A percentile compares a stretch with the other conserved stretches of the same genome.
Evolutionary conservation across 1,284 basidiomycete genomes (phyloP).

Genomic region (Pterulicium gracile): DNA sequence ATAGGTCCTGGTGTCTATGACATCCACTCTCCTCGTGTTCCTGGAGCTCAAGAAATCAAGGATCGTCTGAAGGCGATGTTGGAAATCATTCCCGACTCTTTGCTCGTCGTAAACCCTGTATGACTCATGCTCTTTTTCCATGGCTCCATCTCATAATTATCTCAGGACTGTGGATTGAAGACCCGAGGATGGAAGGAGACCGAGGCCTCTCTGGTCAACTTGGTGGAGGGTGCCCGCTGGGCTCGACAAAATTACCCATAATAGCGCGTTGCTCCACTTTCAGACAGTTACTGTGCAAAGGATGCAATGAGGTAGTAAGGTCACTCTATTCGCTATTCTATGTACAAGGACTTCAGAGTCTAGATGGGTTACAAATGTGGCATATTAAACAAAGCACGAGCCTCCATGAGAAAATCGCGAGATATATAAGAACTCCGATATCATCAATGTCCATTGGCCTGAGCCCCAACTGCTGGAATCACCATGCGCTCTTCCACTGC

Average conservation of each 20-base stretch:
- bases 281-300: too few relatives aligned
- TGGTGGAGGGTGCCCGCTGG: conserved; percentile 87
- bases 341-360: too few relatives aligned
- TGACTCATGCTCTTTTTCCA: conserved; percentile 25
- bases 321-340: too few relatives aligned
- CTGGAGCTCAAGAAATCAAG: conserved; percentile 88
- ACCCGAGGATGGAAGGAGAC: conserved; percentile 97
- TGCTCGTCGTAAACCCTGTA: conserved; percentile 92
- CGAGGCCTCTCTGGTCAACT: conserved; percentile 80
- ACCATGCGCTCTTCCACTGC: too few relatives aligned
- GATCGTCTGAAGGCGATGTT: conserved; percentile 85
- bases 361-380: too few relatives aligned
- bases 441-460: too few relatives aligned
- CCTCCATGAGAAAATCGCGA: too few relatives aligned
- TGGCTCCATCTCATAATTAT: conserved; percentile 9
- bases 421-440: too few relatives aligned
- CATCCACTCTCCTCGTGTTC: conserved; percentile 99
- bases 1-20: conserved; percentile 99
- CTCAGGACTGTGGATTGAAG: conserved; percentile 76
- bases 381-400: too few relatives aligned
- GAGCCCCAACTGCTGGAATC: too few relatives aligned
- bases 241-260: conserved; percentile 75
- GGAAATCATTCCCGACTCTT: conserved; percentile 64
- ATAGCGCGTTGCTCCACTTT: too few relatives aligned
- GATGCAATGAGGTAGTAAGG: too few relatives aligned